Evolutionary conservation across 306 rosid genomes (phyloP).

Genomic region (peach (Prunus persica)): DNA sequence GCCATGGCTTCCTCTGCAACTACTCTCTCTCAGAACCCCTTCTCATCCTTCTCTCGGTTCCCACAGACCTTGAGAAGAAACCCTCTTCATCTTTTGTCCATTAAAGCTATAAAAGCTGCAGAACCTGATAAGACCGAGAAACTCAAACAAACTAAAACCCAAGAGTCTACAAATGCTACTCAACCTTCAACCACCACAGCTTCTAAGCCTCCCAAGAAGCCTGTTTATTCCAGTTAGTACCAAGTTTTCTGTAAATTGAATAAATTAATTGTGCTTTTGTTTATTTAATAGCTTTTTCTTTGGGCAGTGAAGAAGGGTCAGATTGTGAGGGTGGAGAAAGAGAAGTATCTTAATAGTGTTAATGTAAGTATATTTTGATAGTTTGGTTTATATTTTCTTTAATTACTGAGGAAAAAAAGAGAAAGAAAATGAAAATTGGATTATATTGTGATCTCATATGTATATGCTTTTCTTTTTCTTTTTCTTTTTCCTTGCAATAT

Average conservation of each 20-base stretch:
- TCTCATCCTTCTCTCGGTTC: constrained; percentile 40
- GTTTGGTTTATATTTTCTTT: too few species aligned
- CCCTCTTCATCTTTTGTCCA: constrained; percentile 29
- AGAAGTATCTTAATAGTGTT: constrained; percentile 80
- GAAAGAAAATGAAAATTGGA: too few species aligned
- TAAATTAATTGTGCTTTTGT: not conserved
- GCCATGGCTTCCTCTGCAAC: constrained; percentile 57
- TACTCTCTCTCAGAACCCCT: constrained; percentile 33
- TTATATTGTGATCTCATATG: too few species aligned
- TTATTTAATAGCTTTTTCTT: not conserved
- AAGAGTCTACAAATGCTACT: constrained; percentile 55
- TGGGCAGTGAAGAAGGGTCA: constrained; percentile 98
- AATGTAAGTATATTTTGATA: constrained; percentile 47
- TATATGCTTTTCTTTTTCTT: not conserved
- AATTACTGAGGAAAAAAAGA: too few species aligned
- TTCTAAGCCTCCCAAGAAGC: constrained; percentile 62
- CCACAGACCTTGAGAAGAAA: constrained; percentile 44
- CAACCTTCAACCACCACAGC: constrained; percentile 42
- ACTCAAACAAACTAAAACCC: constrained; percentile 36
- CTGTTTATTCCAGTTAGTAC: constrained; percentile 77
- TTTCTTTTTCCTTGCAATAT: not conserved
- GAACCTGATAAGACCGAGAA: constrained; percentile 41
- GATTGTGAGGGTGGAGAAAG: constrained; percentile 94
- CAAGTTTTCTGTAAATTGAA: not conserved
- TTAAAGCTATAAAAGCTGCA: constrained; percentile 59